Base-by-base conservation (phyloP, 1,284 basidiomycete genomes). In the Pisolithus thermaeus region DNA sequence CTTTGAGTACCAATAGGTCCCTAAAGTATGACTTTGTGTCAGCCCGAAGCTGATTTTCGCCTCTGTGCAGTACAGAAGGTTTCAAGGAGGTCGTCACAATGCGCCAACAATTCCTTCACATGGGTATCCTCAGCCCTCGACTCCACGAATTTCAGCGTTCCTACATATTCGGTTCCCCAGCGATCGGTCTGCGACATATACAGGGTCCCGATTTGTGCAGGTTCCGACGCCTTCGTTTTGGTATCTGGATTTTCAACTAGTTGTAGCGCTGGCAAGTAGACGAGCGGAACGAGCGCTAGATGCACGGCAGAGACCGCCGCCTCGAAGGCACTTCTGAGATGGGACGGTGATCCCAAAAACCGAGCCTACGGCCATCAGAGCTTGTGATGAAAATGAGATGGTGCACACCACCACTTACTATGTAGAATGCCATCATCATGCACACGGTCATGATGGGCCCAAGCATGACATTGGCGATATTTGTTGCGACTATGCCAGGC, bases 401-500 rank as follows among this genome's bases (percentile, higher is more conserved):
- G 27, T n/a, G 25, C 12, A 44, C 43, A 23, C 36, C 4, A 48
- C 32, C 37, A 76, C 90, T 62, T 59, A 91, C 91, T 3, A 93
- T 16, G 60, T 84, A 87, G 63, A 93, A 90, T 2, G 75, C 47
- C 11, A 80, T 46, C 8, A 80, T 64, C 73, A 89, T 88, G 32
- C 80, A 56, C 1, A 74, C 56, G 52, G 80, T 72, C 42, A 79
- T 62, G 40, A 86, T 50, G 12, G 73, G 68, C 9, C 74, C 77
- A 42, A 81, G 70, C 46, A 85, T 66, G 0, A 71, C 72, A 22
- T 63, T 66, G 43, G 77, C 71, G 55, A 92, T 83, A 52, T 83
- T 83, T 2, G 90, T 92, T 40, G 75, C 72, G 22, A 80, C 84
- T 30, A 90, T 75, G 1, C 90, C 91, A 0, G 92, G 92, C 54